Evolutionary conservation across 2,329 filamentous ascomycete genomes (phyloP).

Genomic region (Aspergillus candidus): DNA sequence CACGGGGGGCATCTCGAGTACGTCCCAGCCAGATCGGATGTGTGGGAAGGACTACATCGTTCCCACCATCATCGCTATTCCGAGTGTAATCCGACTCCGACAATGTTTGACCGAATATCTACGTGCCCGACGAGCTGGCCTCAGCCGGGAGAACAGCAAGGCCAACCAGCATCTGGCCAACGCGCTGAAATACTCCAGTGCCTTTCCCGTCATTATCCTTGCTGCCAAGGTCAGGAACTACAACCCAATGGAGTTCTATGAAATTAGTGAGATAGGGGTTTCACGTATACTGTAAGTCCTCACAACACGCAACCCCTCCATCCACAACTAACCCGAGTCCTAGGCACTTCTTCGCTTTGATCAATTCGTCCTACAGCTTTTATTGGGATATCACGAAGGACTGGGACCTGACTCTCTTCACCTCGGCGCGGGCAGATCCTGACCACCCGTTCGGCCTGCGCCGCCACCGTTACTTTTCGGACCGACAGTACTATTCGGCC

Average conservation of each 20-base stretch:
- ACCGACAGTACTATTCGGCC: conserved; percentile 73
- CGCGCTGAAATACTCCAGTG: conserved; percentile 87
- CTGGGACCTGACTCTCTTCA: conserved; percentile 88
- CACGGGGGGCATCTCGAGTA: conserved; percentile 63
- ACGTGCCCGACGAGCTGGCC: conserved; percentile 56
- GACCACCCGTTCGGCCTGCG: conserved; percentile 74
- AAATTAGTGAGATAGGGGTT: conserved; percentile 49
- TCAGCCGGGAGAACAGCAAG: conserved; percentile 52
- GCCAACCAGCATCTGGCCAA: conserved; percentile 87
- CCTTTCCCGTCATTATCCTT: conserved; percentile 84
- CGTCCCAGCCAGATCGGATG: conserved; percentile 69
- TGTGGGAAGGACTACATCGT: conserved; percentile 77
- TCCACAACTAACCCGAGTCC: neutral
- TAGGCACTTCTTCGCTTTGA: conserved; percentile 66
- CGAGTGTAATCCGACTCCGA: conserved; percentile 77
- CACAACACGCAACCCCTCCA: neutral
- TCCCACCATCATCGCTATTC: conserved; percentile 75
- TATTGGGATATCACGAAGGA: conserved; percentile 97
- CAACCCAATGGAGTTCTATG: conserved; percentile 46
- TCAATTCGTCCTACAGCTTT: conserved; percentile 93
- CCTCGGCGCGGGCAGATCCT: conserved; percentile 52
- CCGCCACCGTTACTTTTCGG: conserved; percentile 64
- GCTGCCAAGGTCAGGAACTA: conserved; percentile 65
- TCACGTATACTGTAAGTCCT: conserved; percentile 49
- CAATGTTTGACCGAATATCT: conserved; percentile 88